Evolutionary conservation across 2,329 filamentous ascomycete genomes (phyloP).

Genomic region (Purpureocillium lavendulum): DNA sequence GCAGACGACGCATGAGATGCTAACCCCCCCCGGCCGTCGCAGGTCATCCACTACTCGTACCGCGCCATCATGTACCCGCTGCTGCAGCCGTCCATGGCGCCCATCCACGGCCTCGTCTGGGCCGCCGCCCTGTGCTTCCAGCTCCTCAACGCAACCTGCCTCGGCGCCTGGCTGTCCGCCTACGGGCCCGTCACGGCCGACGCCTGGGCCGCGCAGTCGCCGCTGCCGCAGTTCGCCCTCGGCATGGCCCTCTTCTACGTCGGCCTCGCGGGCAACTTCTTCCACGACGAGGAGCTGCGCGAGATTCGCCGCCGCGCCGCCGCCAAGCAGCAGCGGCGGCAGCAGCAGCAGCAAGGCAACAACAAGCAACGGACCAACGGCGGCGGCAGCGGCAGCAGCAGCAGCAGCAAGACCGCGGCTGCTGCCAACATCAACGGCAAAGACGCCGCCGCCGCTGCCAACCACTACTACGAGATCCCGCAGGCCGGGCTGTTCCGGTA

Average conservation of each 20-base stretch:
- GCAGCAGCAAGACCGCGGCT: neutral
- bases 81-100: constrained; percentile 85
- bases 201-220: constrained; percentile 35
- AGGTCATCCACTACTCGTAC: constrained; percentile 83
- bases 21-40: neutral
- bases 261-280: constrained; percentile 73
- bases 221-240: constrained; percentile 40
- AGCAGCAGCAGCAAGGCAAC: constrained; percentile 23
- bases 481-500: constrained; percentile 73
- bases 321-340: constrained; percentile 46
- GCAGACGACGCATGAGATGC: too few species aligned
- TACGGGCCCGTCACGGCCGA: constrained; percentile 60
- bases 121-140: constrained; percentile 63
- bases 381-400: constrained; percentile 5
- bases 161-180: constrained; percentile 75
- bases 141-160: constrained; percentile 65
- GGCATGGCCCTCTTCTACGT: constrained; percentile 70
- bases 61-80: constrained; percentile 77
- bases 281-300: constrained; percentile 82
- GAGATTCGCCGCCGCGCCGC: constrained; percentile 59
- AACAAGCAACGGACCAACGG: constrained; percentile 26
- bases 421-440: neutral
- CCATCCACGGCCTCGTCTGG: constrained; percentile 67
- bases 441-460: too few species aligned
- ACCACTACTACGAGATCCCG: constrained; percentile 79